Base-by-base conservation (phyloP, 1,284 basidiomycete genomes). In the Termitomyces sp. region DNA sequence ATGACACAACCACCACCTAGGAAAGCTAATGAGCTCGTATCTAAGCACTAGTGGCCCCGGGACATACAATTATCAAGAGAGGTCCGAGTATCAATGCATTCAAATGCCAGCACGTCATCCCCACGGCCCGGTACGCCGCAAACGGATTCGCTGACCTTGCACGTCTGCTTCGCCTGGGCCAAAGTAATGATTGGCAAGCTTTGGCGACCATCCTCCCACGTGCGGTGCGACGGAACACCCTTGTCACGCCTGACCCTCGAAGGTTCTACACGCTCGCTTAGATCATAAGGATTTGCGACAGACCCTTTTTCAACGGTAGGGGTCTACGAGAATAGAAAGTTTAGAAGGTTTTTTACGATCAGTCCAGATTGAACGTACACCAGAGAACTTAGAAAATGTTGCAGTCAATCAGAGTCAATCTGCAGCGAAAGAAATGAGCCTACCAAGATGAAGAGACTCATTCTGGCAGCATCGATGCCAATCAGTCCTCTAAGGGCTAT, bases 101-200 rank as follows among this genome's bases (percentile, higher is more conserved):
- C 77, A 66, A 73, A 80, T 1, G 71, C 69, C 2, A 66, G 57
- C 5, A 62, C 54, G 8, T 62, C 28, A 24, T 53, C 60, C 41
- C 62, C 63, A 5, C 58, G 60, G 24, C 73, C 74, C 43, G 66
- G 65, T 49, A 79, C 64, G n/a, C 75, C 73, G 52, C 79, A 81
- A 15, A 77, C 72, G 3, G 69, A 68, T 64, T 71, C 65, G 24
- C 67, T 68, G 33, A 52, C 43, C 36, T 59, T 63, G 60, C 73
- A 73, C 4, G 55, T 62, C 8, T 60, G 54, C 59, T 67, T 62
- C 17, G 68, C 66, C 53, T 68, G 65, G 26, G 62, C 55, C 28
- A 66, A 55, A 3, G 62, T 68, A 6, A 54, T 58, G 31, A 67
- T 58, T 5, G 59, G 57, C 26, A 60, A 56, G 42, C 43, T 45